Evolutionary conservation across 148 eudicot genomes (phyloP).

Genomic region (Linanthus parryae): DNA sequence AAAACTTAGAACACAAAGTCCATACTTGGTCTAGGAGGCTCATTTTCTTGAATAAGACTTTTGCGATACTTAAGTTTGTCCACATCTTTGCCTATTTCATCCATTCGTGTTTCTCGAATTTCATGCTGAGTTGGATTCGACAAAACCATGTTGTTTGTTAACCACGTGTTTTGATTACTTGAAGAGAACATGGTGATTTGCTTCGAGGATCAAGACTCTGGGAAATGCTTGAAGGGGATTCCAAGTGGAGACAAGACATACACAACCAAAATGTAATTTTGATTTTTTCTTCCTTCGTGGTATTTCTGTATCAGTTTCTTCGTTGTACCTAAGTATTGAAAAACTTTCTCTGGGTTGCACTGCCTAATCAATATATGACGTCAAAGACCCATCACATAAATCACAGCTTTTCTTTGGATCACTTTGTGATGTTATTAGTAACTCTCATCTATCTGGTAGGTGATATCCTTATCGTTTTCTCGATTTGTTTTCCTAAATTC

Average conservation of each 20-base stretch:
- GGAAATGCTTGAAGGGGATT: constrained; percentile 65
- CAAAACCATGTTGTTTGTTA: no score
- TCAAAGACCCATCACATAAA: no score
- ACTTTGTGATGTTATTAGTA: no score
- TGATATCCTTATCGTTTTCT: neutral
- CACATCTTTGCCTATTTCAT: neutral
- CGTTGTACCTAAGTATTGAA: neutral
- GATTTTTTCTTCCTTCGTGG: constrained; percentile 1
- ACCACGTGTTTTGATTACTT: neutral
- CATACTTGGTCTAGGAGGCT: no score
- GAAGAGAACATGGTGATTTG: constrained; percentile 98
- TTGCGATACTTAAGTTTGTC: neutral
- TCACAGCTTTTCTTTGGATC: no score
- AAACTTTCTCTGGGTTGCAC: no score
- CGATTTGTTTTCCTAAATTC: neutral
- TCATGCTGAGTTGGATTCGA: no score
- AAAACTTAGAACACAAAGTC: neutral
- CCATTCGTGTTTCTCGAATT: no score
- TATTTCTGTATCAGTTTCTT: neutral
- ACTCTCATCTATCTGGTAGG: no score
- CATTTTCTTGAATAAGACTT: neutral
- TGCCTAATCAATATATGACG: no score
- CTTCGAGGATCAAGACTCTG: constrained; percentile 69
- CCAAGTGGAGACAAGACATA: constrained; percentile 48
- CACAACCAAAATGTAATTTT: constrained; percentile 57